Percentiles rank a stretch among this genome's conserved stretches.
phyloP scores from a whole-genome alignment of 1,284 basidiomycete genomes.

The Ustilago xerochloae region DNA sequence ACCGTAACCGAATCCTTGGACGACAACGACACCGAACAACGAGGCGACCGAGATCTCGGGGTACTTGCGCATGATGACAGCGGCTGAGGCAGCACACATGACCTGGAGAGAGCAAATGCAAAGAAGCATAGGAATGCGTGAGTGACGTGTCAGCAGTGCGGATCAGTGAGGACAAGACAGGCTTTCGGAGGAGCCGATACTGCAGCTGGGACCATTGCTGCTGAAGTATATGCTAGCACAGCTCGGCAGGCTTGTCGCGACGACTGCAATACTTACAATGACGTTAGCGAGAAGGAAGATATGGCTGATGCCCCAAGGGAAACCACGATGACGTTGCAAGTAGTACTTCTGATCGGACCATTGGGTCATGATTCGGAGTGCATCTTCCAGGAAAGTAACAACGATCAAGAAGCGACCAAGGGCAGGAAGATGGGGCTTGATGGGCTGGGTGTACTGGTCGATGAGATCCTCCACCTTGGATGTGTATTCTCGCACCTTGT shows the following conservation, averaged over 20 bases:
- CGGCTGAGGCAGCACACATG: conserved; percentile 87
- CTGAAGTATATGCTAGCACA: neutral
- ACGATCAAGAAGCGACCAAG: conserved; percentile 97
- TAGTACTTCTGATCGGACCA: conserved; percentile 86
- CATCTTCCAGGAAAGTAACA: conserved; percentile 97
- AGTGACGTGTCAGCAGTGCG: conserved; percentile 4
- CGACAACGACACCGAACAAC: conserved; percentile 88
- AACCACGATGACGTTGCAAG: conserved; percentile 82
- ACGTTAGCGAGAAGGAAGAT: conserved; percentile 92
- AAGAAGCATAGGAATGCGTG: neutral
- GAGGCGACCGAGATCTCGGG: conserved; percentile 89
- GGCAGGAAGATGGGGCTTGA: conserved; percentile 92
- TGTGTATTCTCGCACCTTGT: conserved; percentile 82
- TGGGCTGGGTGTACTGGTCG: conserved; percentile 90
- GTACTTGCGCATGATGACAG: conserved; percentile 87
- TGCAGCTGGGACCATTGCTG: neutral
- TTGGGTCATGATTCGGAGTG: conserved; percentile 90
- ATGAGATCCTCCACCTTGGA: conserved; percentile 85
- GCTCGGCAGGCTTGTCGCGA: neutral
- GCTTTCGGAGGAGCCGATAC: neutral
- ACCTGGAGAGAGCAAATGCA: conserved; percentile 34
- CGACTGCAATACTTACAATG: conserved; percentile 81
- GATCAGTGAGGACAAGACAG: neutral
- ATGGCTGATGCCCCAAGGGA: conserved; percentile 94
- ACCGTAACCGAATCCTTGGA: conserved; percentile 92